Evolutionary conservation across 768 basidiomycete species (phyloP), one percentile per base, ranked within the genome.

Genomic region (Rhodotorula babjevae): DNA sequence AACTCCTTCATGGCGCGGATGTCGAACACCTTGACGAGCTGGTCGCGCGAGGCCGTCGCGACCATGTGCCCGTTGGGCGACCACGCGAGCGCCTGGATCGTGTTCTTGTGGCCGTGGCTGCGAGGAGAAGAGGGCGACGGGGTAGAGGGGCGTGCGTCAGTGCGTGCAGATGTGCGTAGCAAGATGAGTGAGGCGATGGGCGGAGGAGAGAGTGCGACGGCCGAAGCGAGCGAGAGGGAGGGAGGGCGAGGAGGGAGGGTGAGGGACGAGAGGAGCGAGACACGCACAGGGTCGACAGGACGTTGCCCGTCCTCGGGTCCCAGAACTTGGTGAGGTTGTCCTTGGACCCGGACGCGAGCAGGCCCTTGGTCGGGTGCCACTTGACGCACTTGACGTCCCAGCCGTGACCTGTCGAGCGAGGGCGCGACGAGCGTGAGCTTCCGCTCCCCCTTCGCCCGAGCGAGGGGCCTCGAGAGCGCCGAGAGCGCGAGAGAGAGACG

Each of bases 291-390:
- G 94, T 96, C 11, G 92, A 92, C 14, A 99, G 85, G 18, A 89
- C 87, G 0, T 91, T 93, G 49, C 90, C 92, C 18, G 92, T 92
- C 50, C 96, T 85, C 31, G 96, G 96, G 80, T 99, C 96, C 96
- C 96, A 99, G 82, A 99, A 99, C 79, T 98, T 98, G 82, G 98
- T 92, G 77, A 92, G 87, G 81, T 97, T 96, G 82, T 99, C 96
- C 82, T 98, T 98, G 77, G 91, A 92, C 36, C 96, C 96, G 7
- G 92, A 93, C 11, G 91, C 93, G 31, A 99, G 85, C 16, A 99
- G 84, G 18, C 95, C 95, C 82, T 98, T 97, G 0, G 90, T 92
- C 10, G 93, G 93, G 82, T 99, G 96, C 96, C 96, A 99, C 83
- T 97, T 90, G 1, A 97, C 93, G 71, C 93, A 96, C 79, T 94